phyloP scores from a whole-genome alignment of 441 rosid genomes.

The Oxalis stricta region DNA sequence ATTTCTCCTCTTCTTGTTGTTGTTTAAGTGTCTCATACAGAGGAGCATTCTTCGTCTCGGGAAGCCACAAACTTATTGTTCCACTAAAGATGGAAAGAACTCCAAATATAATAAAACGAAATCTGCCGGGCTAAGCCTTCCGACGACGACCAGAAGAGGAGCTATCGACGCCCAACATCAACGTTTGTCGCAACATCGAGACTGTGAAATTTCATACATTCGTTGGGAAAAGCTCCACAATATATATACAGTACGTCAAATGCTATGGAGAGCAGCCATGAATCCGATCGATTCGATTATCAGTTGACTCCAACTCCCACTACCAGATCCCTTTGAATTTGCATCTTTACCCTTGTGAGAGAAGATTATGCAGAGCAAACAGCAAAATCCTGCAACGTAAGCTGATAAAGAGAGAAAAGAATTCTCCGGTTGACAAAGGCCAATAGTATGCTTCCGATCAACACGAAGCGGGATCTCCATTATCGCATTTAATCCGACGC shows the following conservation, averaged over 20 bases:
- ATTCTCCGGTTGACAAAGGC: conserved; percentile 20
- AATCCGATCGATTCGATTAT: conserved; percentile 31
- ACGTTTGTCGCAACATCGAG: conserved; percentile 41
- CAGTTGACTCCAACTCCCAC: conserved; percentile 33
- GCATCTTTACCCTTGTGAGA: conserved; percentile 7
- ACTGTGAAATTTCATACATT: conserved; percentile 51
- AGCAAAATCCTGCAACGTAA: conserved; percentile 26
- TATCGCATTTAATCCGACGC: conserved; percentile 40
- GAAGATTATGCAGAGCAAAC: conserved; percentile 41
- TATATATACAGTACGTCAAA: conserved; percentile 45
- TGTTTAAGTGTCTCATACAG: conserved; percentile 49
- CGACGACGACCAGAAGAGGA: conserved; percentile 41
- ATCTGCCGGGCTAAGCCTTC: conserved; percentile 31
- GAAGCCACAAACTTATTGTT: conserved; percentile 34
- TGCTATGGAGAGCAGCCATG: conserved; percentile 43
- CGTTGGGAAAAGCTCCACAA: conserved; percentile 54
- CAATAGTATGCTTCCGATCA: conserved; percentile 31
- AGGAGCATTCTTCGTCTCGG: conserved; percentile 47
- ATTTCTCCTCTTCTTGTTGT: conserved; percentile 37
- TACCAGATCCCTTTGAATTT: neutral
- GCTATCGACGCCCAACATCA: conserved; percentile 60
- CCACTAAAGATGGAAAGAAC: conserved; percentile 37
- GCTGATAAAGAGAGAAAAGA: conserved; percentile 21
- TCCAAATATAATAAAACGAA: conserved; percentile 42
- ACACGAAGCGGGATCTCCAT: conserved; percentile 66